Evolutionary conservation across 257 asterid species (phyloP), one percentile per base, ranked within the genome.

Genomic region (Salvia miltiorrhiza): DNA sequence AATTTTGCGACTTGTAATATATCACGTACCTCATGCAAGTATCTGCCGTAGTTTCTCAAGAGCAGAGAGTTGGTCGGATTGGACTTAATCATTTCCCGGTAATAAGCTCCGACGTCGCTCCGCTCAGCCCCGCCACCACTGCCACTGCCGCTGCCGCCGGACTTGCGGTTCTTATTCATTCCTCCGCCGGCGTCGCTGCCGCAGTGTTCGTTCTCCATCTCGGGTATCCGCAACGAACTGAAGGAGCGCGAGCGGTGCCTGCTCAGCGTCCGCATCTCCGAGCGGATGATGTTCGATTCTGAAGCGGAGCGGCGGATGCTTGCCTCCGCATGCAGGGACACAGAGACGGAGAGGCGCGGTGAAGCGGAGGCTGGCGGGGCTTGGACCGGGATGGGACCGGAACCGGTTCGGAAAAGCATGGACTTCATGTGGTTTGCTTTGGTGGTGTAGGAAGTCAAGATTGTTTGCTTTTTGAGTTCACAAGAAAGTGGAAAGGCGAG

Each of bases 41-140:
- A 88, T 60, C 78, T 83, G 62, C 79, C 97, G 69, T 90, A 90
- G 76, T 90, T 90, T 67, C 88, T 78, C 69, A 90, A 76, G 1
- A 90, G 72, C 61, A 90, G 78, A 43, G 89, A 54, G 74, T 88
- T 80, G 0, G 72, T 70, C 1, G 92, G 92, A 57, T 90, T 72
- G n/a, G 80, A 73, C 61, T 69, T 83, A 3, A 90, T 47, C 89
- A 88, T 80, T 40, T 82, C 76, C 49, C 76, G 48, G 54, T 86
- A 90, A 77, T 88, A 83, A 8, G 61, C 79, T 8, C 81, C 80
- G 1, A 89, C 79, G 21, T 77, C 67, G 24, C 55, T 69, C 57
- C 59, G 76, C 55, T 82, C 86, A 3, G 73, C 69, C 24, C 16
- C 47, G 71, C 73, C 28, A n/a, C n/a, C n/a, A n/a, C n/a, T n/a